These are phyloP conservation scores for Acer campestre DNA, from an alignment of 345 rosid species.

Conservation along the genomic window DNA sequence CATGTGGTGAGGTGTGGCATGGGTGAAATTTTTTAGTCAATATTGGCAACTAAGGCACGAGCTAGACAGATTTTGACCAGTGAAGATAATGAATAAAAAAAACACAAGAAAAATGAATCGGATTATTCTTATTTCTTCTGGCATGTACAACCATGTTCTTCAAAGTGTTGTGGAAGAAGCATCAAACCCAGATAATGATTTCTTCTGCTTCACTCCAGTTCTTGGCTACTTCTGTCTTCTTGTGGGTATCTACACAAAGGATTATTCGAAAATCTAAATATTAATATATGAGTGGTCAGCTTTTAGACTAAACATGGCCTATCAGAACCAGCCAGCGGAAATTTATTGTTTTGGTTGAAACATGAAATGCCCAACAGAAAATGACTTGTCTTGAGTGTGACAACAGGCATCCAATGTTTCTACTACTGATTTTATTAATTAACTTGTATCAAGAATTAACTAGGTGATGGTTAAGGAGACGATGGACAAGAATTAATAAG, in stretches of 20 bases:
- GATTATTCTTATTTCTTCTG: background rate
- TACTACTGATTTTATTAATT: background rate
- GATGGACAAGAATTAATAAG: no score
- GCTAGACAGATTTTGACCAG: background rate
- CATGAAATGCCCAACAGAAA: background rate
- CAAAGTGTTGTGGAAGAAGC: background rate
- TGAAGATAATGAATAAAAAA: background rate
- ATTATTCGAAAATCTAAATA: background rate
- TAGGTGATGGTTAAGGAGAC: no score
- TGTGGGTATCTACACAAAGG: background rate
- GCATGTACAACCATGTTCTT: background rate
- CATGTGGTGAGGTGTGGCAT: background rate
- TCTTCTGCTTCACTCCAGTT: background rate
- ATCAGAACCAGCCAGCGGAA: background rate
- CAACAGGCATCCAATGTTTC: slow-evolving; percentile 7
- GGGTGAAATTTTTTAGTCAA: background rate
- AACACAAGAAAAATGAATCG: no score
- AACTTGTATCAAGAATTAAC: no score
- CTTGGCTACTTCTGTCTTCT: background rate
- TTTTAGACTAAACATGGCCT: background rate
- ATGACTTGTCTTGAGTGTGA: background rate
- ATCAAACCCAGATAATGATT: background rate
- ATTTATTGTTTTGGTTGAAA: background rate
- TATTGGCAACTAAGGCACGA: background rate
- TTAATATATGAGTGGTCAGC: background rate